Evolutionary conservation across 306 rosid species (phyloP).

Genomic region (Rubus idaeus): DNA sequence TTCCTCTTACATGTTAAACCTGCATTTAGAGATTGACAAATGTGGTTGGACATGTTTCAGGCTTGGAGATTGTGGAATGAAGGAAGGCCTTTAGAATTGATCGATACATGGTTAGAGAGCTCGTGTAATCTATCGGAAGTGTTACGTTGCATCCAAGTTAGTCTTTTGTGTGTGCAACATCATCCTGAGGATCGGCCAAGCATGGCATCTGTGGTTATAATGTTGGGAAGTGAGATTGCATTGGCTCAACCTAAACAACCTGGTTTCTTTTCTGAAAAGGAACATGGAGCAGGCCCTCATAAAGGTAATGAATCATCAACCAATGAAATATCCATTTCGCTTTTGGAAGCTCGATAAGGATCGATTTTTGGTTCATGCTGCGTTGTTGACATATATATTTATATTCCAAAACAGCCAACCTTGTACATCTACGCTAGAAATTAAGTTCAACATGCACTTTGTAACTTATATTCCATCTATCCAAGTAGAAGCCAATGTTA

Average conservation of each 20-base stretch:
- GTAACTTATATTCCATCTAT: not conserved
- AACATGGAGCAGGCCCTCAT: not conserved
- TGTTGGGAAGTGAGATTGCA: slow-evolving; percentile 40
- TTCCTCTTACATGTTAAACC: not conserved
- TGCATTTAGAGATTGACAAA: not conserved
- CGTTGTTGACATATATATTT: not conserved
- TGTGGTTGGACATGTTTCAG: slow-evolving; percentile 14
- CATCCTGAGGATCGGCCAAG: slow-evolving; percentile 51
- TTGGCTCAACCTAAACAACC: slow-evolving; percentile 51
- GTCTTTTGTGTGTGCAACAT: slow-evolving; percentile 50
- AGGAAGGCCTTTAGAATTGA: slow-evolving; percentile 29
- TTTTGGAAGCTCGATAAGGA: slow-evolving; percentile 14
- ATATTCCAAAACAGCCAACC: not conserved
- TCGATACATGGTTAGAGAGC: slow-evolving; percentile 27
- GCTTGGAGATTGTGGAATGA: slow-evolving; percentile 35
- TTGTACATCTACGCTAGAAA: not conserved
- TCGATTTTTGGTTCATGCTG: not conserved
- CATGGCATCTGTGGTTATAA: slow-evolving; percentile 45
- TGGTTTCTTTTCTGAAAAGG: slow-evolving; percentile 22
- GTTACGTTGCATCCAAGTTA: slow-evolving; percentile 42
- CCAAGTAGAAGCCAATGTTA: too few species aligned
- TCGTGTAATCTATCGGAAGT: slow-evolving; percentile 18
- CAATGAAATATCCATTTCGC: slow-evolving; percentile 19
- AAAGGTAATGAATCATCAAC: slow-evolving; percentile 15
- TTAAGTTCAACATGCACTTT: not conserved